Base-by-base conservation (phyloP, 2,329 filamentous ascomycete genomes). In the Periconia sp. region DNA sequence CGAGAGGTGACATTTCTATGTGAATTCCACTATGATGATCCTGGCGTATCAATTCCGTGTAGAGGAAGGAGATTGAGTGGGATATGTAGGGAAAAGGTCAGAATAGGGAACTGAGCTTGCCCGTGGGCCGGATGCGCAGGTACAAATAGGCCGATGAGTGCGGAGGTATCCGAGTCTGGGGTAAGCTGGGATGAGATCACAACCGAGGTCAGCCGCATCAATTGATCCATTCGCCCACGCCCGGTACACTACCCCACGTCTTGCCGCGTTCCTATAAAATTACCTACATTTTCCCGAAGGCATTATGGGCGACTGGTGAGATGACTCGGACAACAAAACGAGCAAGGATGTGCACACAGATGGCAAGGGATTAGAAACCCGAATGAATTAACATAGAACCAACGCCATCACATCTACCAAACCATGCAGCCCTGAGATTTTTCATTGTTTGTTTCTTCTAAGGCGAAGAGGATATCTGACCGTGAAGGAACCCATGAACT, bases 381-480 rank as follows among this genome's bases (percentile, higher is more conserved):
- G 49, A 53, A 62, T 67, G 59, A 57, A 69, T 66, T 66, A 58
- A 60, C 57, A 53, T 45, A 41, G 59, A 56, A 65, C 57, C 42
- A 69, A 68, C 67, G 63, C 67, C 66, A 64, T 69, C 68, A 68
- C 60, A 62, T 66, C 63, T 66, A 66, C 31, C 49, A 55, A 45
- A 62, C 59, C 57, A 63, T 66, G 66, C 56, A 70, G 65, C 68
- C 64, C 59, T 69, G 64, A 69, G 62, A 65, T 69, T 72, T 37
- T 71, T 72, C 64, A 68, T 70, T 69, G 69, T 64, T 63, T 64
- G 63, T 70, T 73, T 70, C 66, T 70, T 70, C 68, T 71, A 71
- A 64, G 62, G 64, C 62, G 66, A 66, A 69, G 64, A 68, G 66
- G 70, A 66, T 69, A 68, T 71, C 65, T 63, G 69, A 72, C 68